Evolutionary conservation across 768 basidiomycete species (phyloP), one percentile per base, ranked within the genome.

Genomic region (Mycena sanguinolenta): DNA sequence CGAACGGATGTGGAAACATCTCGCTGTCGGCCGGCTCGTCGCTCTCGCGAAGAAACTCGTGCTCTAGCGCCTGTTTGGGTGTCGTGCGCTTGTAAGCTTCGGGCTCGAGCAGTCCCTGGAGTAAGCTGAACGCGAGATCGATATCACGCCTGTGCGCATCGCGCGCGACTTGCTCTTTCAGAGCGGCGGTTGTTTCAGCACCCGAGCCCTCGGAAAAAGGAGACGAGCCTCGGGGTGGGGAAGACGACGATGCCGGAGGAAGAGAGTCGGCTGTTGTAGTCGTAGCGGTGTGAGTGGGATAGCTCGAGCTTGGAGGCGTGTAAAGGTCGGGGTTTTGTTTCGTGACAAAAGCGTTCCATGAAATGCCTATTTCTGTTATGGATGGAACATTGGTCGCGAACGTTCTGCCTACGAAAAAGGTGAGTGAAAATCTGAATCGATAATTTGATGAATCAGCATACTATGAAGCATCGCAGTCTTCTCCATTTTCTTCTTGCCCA

Each of bases 371-470:
- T 58, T 84, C 81, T 9, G 89, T 85, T 19, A 98, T 82, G 19
- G 91, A 87, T 5, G 97, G 95, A 0, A 99, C 86, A 75, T 98
- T 99, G n/a, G 95, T 93, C 13, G 91, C 84, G 73, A 99, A 94
- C 3, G 91, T 92, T 32, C 98, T 93, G 78, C 94, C 97, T 99
- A 53, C 44, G 61, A 10, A 65, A 30, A 42, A 32, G 63, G 44
- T 44, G 34, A 46, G 38, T 30, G 32, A 10, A 34, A 34, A 34
- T 4, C 3, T 7, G 27, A 27, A 46, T 3, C 12, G 64, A 23
- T 38, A 39, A 23, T 63, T 38, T 52, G 38, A n/a, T 54, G 59
- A n/a, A 21, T 44, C 38, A 46, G 84, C 91, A 73, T 78, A 98
- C 97, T 95, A 78, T 99, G 98, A 50, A 98, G 78, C 23, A 92